Conservation (phyloP, 2,329 filamentous ascomycete genomes). For the Colletotrichum liriopes region DNA sequence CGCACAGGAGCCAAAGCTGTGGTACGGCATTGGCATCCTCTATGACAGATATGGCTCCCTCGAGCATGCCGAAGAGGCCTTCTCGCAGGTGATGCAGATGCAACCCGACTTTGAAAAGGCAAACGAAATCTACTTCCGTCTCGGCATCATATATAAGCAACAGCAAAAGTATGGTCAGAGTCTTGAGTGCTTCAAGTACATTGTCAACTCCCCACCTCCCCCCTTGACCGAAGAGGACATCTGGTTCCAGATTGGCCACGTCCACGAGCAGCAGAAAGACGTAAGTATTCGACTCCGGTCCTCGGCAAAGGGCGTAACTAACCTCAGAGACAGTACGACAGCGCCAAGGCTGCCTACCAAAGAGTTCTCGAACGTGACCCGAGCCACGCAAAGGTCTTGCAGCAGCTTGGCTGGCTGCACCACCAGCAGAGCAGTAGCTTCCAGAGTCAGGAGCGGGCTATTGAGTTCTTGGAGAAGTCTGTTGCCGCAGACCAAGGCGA, state of each 20-base stretch:
- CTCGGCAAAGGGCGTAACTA: slow-evolving; percentile 50
- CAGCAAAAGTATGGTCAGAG: slow-evolving; percentile 94
- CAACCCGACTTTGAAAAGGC: slow-evolving; percentile 98
- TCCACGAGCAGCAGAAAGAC: slow-evolving; percentile 99
- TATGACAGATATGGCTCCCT: slow-evolving; percentile 97
- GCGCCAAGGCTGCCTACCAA: slow-evolving; percentile 91
- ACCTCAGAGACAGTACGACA: slow-evolving; percentile 81
- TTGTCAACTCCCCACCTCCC: slow-evolving; percentile 91
- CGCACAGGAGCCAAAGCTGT: slow-evolving; percentile 89
- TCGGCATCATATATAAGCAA: slow-evolving; percentile 99
- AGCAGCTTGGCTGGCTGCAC: slow-evolving; percentile 97
- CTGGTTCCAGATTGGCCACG: slow-evolving; percentile 99
- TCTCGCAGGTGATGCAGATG: slow-evolving; percentile 99
- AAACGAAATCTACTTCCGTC: slow-evolving; percentile 97
- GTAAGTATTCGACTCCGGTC: slow-evolving; percentile 68
- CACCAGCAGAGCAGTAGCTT: slow-evolving; percentile 96
- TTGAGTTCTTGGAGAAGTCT: slow-evolving; percentile 97
- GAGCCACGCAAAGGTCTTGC: slow-evolving; percentile 96
- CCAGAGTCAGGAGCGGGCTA: slow-evolving; percentile 93
- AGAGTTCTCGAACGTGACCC: slow-evolving; percentile 95
- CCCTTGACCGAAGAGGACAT: slow-evolving; percentile 98
- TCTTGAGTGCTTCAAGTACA: slow-evolving; percentile 99
- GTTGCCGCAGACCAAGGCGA: slow-evolving; percentile 94
- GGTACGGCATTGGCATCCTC: slow-evolving; percentile 98
- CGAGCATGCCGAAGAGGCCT: slow-evolving; percentile 97